Base-by-base conservation (phyloP, 768 basidiomycete genomes). In the Kwoniella dendrophila region DNA sequence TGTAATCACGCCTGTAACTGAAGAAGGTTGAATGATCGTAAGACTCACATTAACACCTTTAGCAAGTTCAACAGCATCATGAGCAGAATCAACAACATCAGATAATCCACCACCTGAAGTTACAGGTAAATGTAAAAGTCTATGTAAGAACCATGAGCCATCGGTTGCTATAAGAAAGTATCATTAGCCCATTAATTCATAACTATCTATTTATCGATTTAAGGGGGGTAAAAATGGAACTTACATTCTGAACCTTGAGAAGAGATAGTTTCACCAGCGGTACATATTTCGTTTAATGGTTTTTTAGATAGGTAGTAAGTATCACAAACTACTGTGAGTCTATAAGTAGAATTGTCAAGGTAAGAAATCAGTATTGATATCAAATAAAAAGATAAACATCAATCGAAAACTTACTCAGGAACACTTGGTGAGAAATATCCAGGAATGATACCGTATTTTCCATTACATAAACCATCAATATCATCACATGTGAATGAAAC, bases 371-470 rank as follows among this genome's bases (percentile, higher is more conserved):
- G 50, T 52, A 36, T 32, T 58, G 47, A 11, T 38, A 18, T 1
- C 24, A 5, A 20, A 47, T 29, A 22, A 20, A 20, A 30, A n/a
- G n/a, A n/a, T n/a, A n/a, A n/a, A n/a, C n/a, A n/a, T n/a, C n/a
- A n/a, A n/a, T n/a, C n/a, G 51, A n/a, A n/a, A 20, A 59, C 59
- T 41, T 61, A 65, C 54, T 61, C 64, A 20, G 59, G 44, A 1
- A 22, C 32, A 24, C 36, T 44, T 29, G 44, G 44, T 14, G 36
- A 49, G 56, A 63, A 59, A 47, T 50, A 59, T 2, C 51, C 66
- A 2, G 66, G 58, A 43, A 68, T 68, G 18, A 68, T 40, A 24
- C 66, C 66, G 50, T 68, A 68, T 41, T 63, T 56, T 4, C 62
- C 62, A 34, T 63, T 36, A 52, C 62, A 68, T 10, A 41, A 27